A percentile compares a stretch with the other conserved stretches of the same genome.
Conservation (phyloP, 139 green algal genomes). For the Chlamydomonas sp. region DNA sequence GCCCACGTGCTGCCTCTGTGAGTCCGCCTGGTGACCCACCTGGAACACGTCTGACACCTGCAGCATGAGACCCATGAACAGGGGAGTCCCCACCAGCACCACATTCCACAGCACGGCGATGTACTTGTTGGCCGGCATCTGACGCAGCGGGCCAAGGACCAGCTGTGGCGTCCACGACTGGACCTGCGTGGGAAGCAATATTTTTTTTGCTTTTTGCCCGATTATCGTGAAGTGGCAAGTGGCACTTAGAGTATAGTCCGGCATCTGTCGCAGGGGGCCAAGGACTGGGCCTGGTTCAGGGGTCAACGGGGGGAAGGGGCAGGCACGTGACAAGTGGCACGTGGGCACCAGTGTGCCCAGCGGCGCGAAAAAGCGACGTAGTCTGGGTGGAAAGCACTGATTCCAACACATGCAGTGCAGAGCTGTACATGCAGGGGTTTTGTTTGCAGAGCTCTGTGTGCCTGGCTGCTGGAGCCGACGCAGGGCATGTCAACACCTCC, state of each 20-base stretch:
- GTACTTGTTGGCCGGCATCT: conserved; percentile 84
- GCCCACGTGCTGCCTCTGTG: not conserved
- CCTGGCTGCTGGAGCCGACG: too few species aligned
- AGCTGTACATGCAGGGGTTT: too few species aligned
- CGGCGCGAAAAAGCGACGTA: too few species aligned
- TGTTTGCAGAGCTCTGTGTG: too few species aligned
- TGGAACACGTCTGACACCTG: conserved; percentile 60
- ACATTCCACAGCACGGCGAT: conserved; percentile 74
- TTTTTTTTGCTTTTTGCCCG: not conserved
- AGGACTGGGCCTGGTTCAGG: too few species aligned
- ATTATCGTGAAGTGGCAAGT: too few species aligned
- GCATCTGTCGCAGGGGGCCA: too few species aligned
- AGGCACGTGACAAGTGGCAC: not conserved
- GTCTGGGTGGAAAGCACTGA: not conserved
- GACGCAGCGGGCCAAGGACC: conserved; percentile 75
- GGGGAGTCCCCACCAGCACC: conserved; percentile 61
- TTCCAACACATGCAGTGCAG: not conserved
- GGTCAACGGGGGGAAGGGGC: not conserved
- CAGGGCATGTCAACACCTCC: too few species aligned
- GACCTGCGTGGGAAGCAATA: conserved; percentile 60
- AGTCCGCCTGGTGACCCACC: not conserved
- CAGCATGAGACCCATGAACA: conserved; percentile 69
- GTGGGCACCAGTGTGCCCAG: too few species aligned
- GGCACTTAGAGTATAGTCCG: too few species aligned
- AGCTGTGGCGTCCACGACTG: conserved; percentile 84